These are phyloP conservation scores for Phaeosphaeriaceae sp. DNA, from an alignment of 2,329 filamentous ascomycete genomes.

Conservation along the genomic window DNA sequence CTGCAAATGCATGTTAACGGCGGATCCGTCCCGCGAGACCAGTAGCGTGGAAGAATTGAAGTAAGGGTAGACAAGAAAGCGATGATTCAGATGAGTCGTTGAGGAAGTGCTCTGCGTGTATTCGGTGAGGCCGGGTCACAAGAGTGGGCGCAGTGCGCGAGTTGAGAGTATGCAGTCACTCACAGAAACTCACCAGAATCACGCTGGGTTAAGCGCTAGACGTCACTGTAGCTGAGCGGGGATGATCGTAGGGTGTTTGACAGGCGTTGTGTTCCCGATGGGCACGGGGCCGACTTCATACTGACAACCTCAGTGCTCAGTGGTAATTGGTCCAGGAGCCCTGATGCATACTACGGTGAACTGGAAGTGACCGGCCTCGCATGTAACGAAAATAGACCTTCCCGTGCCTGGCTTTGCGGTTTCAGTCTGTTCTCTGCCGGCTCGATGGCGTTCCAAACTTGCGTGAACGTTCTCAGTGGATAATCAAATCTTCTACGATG, in stretches of 20 bases:
- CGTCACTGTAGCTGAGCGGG: not conserved
- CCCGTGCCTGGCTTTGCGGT: not conserved
- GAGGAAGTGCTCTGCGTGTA: not conserved
- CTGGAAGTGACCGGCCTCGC: not conserved
- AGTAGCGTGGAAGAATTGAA: not conserved
- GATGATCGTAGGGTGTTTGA: not conserved
- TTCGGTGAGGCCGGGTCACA: slow-evolving; percentile 6
- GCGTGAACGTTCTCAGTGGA: not conserved
- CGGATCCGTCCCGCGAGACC: not conserved
- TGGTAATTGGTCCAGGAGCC: not conserved
- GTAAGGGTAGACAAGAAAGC: not conserved
- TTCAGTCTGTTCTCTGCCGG: not conserved
- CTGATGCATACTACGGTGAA: not conserved
- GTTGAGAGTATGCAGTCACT: slow-evolving; percentile 3
- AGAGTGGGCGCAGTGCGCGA: slow-evolving; percentile 7
- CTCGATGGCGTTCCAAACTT: not conserved
- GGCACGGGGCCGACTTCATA: not conserved
- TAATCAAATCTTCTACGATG: not conserved
- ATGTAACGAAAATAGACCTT: not conserved
- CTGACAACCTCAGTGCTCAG: not conserved
- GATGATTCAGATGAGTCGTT: not conserved
- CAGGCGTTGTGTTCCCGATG: not conserved
- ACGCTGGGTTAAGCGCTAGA: slow-evolving; percentile 3
- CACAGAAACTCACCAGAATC: slow-evolving; percentile 2
- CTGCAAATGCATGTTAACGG: not conserved